phyloP scores from a whole-genome alignment of 192 early-diverging fungal species.

The Entophlyctis luteolus region DNA sequence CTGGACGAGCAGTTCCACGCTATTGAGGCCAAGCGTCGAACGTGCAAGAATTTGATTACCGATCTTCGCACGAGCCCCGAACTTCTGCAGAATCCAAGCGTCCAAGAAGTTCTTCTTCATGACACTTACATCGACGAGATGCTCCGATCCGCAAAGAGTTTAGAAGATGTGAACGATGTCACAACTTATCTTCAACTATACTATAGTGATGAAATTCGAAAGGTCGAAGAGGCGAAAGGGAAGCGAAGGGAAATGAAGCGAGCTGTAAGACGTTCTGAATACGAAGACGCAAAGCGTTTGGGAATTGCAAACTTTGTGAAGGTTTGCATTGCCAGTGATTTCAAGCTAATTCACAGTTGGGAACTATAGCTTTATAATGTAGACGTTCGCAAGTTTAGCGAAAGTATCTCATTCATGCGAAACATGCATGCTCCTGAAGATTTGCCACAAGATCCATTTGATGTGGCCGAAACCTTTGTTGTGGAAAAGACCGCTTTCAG shows the following conservation, averaged over 20 bases:
- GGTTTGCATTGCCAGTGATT: slow-evolving; percentile 17
- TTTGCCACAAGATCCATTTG: slow-evolving; percentile 44
- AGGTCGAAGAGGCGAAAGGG: slow-evolving; percentile 35
- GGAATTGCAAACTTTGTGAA: slow-evolving; percentile 44
- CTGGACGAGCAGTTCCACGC: slow-evolving; percentile 72
- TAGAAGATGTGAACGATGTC: slow-evolving; percentile 46
- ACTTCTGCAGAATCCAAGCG: neutral
- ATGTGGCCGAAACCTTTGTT: slow-evolving; percentile 52
- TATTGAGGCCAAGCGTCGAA: slow-evolving; percentile 56
- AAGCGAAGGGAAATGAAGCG: slow-evolving; percentile 38
- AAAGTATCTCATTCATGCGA: slow-evolving; percentile 12
- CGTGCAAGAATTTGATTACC: slow-evolving; percentile 21
- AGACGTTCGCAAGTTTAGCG: slow-evolving; percentile 28
- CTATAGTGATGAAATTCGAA: slow-evolving; percentile 39
- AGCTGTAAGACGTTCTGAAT: slow-evolving; percentile 36
- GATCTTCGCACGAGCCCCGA: slow-evolving; percentile 49
- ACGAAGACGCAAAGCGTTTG: slow-evolving; percentile 40
- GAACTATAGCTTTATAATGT: slow-evolving; percentile 33
- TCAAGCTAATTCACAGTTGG: neutral
- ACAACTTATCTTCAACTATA: slow-evolving; percentile 49
- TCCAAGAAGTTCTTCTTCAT: slow-evolving; percentile 34
- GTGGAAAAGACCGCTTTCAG: slow-evolving; percentile 38
- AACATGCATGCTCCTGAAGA: slow-evolving; percentile 53
- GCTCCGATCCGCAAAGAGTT: slow-evolving; percentile 19
- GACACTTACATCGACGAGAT: slow-evolving; percentile 44